Evolutionary conservation across 2,329 filamentous ascomycete genomes (phyloP).

Genomic region (Aspergillus arachidicola): DNA sequence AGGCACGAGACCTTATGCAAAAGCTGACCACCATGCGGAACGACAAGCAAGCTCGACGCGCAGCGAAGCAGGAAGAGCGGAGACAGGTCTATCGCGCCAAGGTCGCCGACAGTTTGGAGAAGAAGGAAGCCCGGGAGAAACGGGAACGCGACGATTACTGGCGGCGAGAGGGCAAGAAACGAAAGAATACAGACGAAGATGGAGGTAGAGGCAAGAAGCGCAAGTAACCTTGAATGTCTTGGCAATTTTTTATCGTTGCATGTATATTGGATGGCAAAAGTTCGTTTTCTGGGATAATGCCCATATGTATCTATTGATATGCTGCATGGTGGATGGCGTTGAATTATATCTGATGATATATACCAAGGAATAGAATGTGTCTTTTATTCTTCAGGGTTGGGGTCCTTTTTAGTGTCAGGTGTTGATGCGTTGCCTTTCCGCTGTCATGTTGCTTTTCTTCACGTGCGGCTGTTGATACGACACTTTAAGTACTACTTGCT

Average conservation of each 20-base stretch:
- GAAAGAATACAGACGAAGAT: conserved; percentile 59
- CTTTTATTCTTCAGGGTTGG: not conserved
- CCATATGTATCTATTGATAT: conserved; percentile 23
- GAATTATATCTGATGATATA: conserved; percentile 15
- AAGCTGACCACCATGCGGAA: conserved; percentile 89
- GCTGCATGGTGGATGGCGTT: conserved; percentile 29
- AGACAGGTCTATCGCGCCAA: conserved; percentile 79
- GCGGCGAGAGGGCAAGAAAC: conserved; percentile 84
- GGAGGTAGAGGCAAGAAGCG: conserved; percentile 50
- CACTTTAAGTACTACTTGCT: not conserved
- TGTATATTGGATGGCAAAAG: conserved; percentile 27
- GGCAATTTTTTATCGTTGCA: conserved; percentile 16
- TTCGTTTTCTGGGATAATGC: conserved; percentile 15
- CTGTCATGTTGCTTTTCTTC: not conserved
- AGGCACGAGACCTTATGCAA: conserved; percentile 84
- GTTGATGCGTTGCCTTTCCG: not conserved
- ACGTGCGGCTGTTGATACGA: not conserved
- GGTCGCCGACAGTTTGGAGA: conserved; percentile 79
- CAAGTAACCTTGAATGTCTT: conserved; percentile 28
- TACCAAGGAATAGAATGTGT: conserved; percentile 13
- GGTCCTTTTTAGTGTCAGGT: not conserved
- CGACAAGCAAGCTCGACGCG: conserved; percentile 82
- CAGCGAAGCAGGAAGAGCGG: conserved; percentile 85
- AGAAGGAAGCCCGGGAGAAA: conserved; percentile 84
- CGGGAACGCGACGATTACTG: conserved; percentile 91